Evolutionary conservation across 805 yeast species (phyloP), one percentile per base, ranked within the genome.

Genomic region (Candida orba): DNA sequence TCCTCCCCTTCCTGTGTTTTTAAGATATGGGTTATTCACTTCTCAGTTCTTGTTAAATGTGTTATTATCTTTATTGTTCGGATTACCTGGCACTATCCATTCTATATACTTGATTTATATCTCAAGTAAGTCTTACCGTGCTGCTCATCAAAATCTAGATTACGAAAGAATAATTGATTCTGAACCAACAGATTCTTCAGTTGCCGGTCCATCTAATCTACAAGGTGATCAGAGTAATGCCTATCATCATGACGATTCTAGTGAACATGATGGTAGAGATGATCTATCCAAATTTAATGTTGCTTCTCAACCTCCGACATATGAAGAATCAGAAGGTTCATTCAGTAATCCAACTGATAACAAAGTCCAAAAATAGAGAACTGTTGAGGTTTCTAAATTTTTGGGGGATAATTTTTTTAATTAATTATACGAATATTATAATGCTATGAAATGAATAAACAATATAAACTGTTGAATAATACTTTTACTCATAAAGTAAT

Each of bases 1-100:
- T 56, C 93, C 95, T 2, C 93, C 93, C 0, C 66, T 84, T 12
- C 85, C 90, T 0, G 89, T 84, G 10, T 63, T 79, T 60, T 68
- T 81, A 32, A 70, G 88, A 56, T 65, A 78, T 39, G 93, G 93
- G 1, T 42, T 54, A 37, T 78, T 77, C 52, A 68, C 82, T 3
- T 56, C 65, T 30, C 85, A 83, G 40, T 57, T 72, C 14, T 62
- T 78, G 34, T 56, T 85, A 56, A 83, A 84, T 65, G 64, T 83
- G 39, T 54, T 85, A 36, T 72, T 86, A 56, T 80, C 90, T 20
- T 60, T 79, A 49, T 70, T 86, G 46, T 93, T 90, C 34, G 84
- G 79, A 64, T 65, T 85, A 50, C 95, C 95, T 3, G 95, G 86
- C 46, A 72, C 80, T 41, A 58, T 81, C 14, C 87, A 81, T 54